These are phyloP conservation scores for Collybia nuda DNA, from an alignment of 768 basidiomycete species.

Conservation along the genomic window DNA sequence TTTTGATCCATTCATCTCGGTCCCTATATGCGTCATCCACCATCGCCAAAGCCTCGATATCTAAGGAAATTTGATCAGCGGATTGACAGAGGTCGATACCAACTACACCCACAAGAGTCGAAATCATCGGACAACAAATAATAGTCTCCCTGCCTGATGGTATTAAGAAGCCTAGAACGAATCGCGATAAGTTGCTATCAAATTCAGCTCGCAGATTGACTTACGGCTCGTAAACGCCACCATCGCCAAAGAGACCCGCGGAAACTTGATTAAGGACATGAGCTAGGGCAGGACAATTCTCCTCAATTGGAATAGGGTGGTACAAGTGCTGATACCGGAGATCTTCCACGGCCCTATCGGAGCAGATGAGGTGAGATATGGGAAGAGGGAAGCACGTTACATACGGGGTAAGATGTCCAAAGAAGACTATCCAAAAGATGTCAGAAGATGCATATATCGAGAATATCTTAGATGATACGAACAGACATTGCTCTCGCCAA, in stretches of 20 bases:
- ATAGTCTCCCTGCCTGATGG: constrained; percentile 73
- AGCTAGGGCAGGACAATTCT: constrained; percentile 83
- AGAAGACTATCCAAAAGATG: constrained; percentile 62
- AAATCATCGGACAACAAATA: constrained; percentile 92
- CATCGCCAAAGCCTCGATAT: constrained; percentile 80
- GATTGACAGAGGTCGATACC: background rate
- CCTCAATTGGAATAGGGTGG: constrained; percentile 74
- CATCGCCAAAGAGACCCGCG: constrained; percentile 78
- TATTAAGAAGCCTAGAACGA: constrained; percentile 60
- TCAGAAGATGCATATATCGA: background rate
- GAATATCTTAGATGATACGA: constrained; percentile 31
- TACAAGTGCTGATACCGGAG: constrained; percentile 86
- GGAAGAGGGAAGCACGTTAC: constrained; percentile 12
- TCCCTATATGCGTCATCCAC: constrained; percentile 89
- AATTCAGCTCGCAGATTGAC: constrained; percentile 26
- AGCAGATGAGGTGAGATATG: background rate
- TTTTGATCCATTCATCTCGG: constrained; percentile 87
- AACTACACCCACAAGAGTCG: constrained; percentile 68
- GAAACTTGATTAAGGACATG: constrained; percentile 77
- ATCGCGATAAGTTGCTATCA: constrained; percentile 18
- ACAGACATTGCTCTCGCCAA: constrained; percentile 92
- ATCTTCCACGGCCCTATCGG: constrained; percentile 68
- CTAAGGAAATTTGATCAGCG: constrained; percentile 29
- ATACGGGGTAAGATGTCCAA: constrained; percentile 79
- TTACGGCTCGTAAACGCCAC: constrained; percentile 81